A percentile compares a stretch with the other conserved stretches of the same genome.
phyloP scores from a whole-genome alignment of 2,329 filamentous ascomycete species.

The Diaporthe sp. region DNA sequence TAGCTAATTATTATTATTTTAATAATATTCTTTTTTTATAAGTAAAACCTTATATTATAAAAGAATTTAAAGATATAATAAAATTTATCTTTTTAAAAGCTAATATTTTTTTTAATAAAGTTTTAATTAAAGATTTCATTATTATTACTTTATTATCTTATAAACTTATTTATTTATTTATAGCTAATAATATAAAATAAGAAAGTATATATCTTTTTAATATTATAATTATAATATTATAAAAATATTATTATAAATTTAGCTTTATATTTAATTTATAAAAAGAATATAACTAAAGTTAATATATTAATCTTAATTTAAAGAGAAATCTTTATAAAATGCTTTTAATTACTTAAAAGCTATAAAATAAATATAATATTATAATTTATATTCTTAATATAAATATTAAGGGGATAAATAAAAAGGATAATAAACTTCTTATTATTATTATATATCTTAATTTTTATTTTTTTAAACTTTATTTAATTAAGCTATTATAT shows the following conservation, averaged over 20 bases:
- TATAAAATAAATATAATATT: background rate
- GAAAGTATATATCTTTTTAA: background rate
- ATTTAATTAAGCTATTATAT: background rate
- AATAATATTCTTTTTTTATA: background rate
- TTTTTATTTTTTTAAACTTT: background rate
- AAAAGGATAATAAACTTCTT: background rate
- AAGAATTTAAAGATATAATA: background rate
- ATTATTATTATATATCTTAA: background rate
- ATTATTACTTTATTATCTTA: background rate
- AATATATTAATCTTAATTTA: background rate
- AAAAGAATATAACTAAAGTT: accelerated
- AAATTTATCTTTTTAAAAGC: background rate
- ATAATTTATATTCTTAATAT: background rate
- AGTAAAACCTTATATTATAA: background rate
- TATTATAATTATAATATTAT: background rate
- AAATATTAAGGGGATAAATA: background rate
- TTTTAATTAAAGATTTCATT: background rate
- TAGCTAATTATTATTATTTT: background rate
- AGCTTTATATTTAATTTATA: background rate
- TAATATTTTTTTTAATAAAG: background rate
- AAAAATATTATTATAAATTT: background rate
- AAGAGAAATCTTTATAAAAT: background rate
- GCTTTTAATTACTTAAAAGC: background rate
- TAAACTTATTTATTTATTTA: background rate
- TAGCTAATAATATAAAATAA: background rate